Conservation (phyloP, 2,329 filamentous ascomycete species). For the Berkeleyomyces rouxiae region DNA sequence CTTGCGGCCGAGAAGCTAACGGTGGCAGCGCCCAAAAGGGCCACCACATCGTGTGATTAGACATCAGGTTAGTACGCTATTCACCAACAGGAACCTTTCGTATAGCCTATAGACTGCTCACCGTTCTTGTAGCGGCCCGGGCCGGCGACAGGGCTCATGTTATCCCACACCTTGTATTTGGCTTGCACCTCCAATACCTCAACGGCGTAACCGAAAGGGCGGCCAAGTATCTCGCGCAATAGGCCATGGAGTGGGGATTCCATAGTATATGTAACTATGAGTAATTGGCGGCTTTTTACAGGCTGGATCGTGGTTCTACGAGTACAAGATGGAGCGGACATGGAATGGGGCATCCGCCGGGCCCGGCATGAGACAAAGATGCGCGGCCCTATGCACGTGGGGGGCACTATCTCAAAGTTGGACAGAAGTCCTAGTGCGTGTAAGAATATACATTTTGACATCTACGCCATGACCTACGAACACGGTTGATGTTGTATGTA, state of each 20-base stretch:
- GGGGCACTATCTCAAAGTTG: no score
- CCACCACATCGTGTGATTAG: no score
- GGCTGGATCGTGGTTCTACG: background rate
- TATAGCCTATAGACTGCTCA: background rate
- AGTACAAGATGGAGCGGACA: slow-evolving; percentile 13
- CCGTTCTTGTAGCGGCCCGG: background rate
- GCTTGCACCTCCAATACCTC: background rate
- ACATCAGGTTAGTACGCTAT: no score
- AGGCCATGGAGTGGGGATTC: slow-evolving; percentile 18
- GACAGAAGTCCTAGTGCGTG: no score
- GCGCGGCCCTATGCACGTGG: background rate
- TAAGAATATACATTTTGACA: no score
- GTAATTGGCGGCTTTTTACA: background rate
- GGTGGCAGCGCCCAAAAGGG: no score
- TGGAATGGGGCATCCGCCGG: slow-evolving; percentile 10
- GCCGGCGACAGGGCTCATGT: background rate
- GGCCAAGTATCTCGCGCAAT: background rate
- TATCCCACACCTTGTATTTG: background rate
- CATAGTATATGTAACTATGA: slow-evolving; percentile 1
- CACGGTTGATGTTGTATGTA: no score
- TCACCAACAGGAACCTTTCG: background rate
- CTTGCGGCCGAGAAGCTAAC: no score
- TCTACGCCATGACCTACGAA: no score
- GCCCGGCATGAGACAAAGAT: background rate
- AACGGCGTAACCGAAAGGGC: background rate